Percentiles rank a stretch among this genome's conserved stretches.
These are phyloP conservation scores for Acer campestre DNA, from an alignment of 345 rosid genomes.

Conservation along the genomic window DNA sequence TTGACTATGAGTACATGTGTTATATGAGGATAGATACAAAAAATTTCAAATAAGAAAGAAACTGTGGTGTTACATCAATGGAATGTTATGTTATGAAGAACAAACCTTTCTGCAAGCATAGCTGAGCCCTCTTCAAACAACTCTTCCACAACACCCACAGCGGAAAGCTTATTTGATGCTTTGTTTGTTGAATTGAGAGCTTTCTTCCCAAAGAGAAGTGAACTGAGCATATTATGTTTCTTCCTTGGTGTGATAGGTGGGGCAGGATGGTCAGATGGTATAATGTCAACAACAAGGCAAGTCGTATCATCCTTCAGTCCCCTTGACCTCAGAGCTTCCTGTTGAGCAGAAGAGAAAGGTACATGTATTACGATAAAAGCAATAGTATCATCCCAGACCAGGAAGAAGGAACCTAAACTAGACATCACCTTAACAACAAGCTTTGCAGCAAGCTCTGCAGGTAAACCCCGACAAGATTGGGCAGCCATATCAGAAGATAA, in stretches of 20 bases:
- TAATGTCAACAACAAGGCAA: conserved; percentile 95
- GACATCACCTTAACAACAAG: conserved; percentile 87
- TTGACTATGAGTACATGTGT: background rate
- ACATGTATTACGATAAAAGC: conserved; percentile 16
- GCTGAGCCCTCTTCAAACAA: conserved; percentile 99
- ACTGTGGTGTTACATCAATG: background rate
- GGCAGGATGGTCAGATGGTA: conserved; percentile 78
- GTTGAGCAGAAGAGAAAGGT: conserved; percentile 19
- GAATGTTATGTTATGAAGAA: background rate
- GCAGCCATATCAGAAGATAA: conserved; percentile 94
- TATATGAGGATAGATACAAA: background rate
- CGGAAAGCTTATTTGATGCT: conserved; percentile 77
- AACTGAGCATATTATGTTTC: conserved; percentile 65
- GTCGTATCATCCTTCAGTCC: conserved; percentile 99
- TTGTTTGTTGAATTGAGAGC: conserved; percentile 47
- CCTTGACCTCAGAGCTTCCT: conserved; percentile 97
- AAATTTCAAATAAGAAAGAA: background rate
- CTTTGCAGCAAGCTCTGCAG: conserved; percentile 97
- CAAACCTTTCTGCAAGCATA: conserved; percentile 89
- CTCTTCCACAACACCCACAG: conserved; percentile 95
- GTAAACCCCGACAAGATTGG: conserved; percentile 89
- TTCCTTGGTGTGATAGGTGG: conserved; percentile 66
- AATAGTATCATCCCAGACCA: background rate
- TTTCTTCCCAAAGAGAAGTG: conserved; percentile 70
- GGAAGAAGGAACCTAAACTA: background rate